Evolutionary conservation across 495 filamentous ascomycete genomes (phyloP), one percentile per base, ranked within the genome.

Genomic region (Hamigera avellanea): DNA sequence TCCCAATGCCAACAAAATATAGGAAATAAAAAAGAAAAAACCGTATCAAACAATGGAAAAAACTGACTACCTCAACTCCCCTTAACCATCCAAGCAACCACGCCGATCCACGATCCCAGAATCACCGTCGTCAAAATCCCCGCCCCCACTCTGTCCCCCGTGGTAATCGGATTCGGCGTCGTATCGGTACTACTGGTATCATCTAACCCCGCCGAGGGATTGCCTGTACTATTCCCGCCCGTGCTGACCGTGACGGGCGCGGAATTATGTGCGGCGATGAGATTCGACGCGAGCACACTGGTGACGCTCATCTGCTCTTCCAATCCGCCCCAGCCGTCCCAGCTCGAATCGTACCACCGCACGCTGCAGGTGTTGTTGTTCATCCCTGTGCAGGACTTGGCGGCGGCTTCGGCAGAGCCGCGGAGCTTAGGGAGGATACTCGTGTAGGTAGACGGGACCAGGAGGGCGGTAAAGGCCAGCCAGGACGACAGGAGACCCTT

Each of bases 401-500:
- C 80, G 0, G 84, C 85, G 0, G 75, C 83, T 19, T 53, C 31
- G 17, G 81, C 81, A 0, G 79, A 82, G 2, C 70, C 65, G 26
- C 59, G 54, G 8, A 93, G 64, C 31, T 75, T 64, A 0, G 74
- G 72, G 52, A 79, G 70, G 33, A 88, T 72, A 6, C 52, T 42
- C 19, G 70, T 60, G 30, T 51, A 55, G 8, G 73, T 80, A 38
- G 66, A 74, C 3, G 83, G 81, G 3, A 78, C 82, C 41, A 87
- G 65, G 39, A 76, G 75, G 8, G 75, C 62, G 23, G 73, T 69
- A 21, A 70, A 70, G 2, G 76, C 73, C 50, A 89, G 63, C 80
- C 78, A 86, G 6, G 75, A 75, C 26, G 76, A 58, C 13, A 86
- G 61, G 46, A 83, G 80, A 7, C 80, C 81, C 57, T 88, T 89